Base-by-base conservation (phyloP, 352 stramenopile genomes). In the Pythium coloratum region DNA sequence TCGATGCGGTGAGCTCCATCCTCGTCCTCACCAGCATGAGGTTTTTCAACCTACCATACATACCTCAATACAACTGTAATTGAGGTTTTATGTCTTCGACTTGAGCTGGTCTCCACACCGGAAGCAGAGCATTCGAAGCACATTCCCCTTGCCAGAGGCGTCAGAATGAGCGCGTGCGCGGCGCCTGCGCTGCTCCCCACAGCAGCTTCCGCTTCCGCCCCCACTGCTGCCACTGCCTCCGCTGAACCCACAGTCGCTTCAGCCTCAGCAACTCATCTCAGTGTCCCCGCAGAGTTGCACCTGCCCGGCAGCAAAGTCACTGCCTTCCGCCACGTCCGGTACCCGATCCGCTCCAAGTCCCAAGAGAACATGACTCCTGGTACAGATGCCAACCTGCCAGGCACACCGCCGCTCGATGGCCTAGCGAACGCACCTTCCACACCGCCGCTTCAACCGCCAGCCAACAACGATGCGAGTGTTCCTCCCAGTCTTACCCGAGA, bases 331-430 rank as follows among this genome's bases (percentile, higher is more conserved):
- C 67, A 73, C 67, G 67, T 73, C 1, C 47, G 56, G 24, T 73
- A 73, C 34, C 40, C 56, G 5, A 24, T 58, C 24, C 66, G 34
- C 2, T 53, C 66, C 0, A 55, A 51, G 10, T 20, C 59, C 8
- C 20, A 26, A 28, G 32, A 13, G 10, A 6, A 64, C 62, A 67
- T 53, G 34, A 63, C 49, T 13, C 57, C 57, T 4, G 46, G 30
- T 26, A 8, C 28, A 42, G 42, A 66, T 8, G 32, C 70, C 26
- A 69, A 83, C 8, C 81, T 93, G 72, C 85, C 85, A 0, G 81
- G 81, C 26, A 93, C 85, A n/a, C 85, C 85, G 49, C 85, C 85
- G 26, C 66, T 76, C 2, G 61, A 72, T 14, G 60, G 49, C 1
- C 59, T 75, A 13, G 57, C 30, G 1, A 30, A 36, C 8, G 6